Evolutionary conservation across 2,329 filamentous ascomycete genomes (phyloP), one percentile per base, ranked within the genome.

Genomic region (Paramyrothecium sp.): DNA sequence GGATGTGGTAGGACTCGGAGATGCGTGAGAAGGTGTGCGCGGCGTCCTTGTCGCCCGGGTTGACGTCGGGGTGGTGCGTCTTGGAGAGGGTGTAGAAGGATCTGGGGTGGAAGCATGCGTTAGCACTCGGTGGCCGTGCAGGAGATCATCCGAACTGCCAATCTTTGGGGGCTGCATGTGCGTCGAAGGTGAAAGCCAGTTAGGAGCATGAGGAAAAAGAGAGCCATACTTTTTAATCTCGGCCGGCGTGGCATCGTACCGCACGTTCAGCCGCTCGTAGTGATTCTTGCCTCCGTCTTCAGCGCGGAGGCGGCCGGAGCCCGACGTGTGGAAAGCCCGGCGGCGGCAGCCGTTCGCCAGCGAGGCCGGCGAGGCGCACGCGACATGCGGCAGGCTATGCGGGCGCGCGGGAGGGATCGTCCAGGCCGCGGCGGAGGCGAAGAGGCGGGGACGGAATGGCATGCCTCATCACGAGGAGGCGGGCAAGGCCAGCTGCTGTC

Each of bases 1-100:
- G 89, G 49, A 90, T 74, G 57, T 86, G 81, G 79, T 97, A 97
- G 64, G 93, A 92, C 71, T 95, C 89, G 70, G 86, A 89, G 71
- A 97, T 89, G 65, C 86, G 83, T 73, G 92, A 86, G 81, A 97
- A 99, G 70, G 88, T 90, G 57, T 84, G 77, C 3, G 87, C 81
- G 60, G 93, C 90, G 58, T 77, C 71, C 4, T 90, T 89, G 74
- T 97, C 89, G 65, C 83, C 70, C 59, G 83, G 91, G 80, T 98
- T 96, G 71, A 88, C 87, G 81, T 99, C 95, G 1, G 95, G 95
- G 75, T 99, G 95, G 81, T 97, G 89, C 55, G 83, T 78, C 76
- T 97, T 96, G 69, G 92, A 97, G 71, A 98, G 90, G 60, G 83
- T 76, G 81, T 97, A 98, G 84, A 97, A 99, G 64, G 85, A 85